Evolutionary conservation across 169 alveolate genomes (phyloP), one percentile per base, ranked within the genome.

Genomic region (Eimeria necatrix): DNA sequence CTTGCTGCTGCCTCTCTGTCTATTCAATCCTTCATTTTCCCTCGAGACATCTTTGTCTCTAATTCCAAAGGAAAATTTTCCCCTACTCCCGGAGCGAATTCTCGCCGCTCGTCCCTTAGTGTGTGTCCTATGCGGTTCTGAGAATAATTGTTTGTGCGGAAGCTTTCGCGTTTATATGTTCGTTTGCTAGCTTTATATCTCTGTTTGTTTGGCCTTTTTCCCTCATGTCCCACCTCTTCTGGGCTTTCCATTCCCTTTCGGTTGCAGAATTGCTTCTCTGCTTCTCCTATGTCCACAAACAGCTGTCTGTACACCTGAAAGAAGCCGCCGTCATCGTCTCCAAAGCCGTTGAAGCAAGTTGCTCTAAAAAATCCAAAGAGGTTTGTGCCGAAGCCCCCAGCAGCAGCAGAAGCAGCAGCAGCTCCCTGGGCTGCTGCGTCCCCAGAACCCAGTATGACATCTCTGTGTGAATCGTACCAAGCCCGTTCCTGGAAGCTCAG

Each of bases 401-500:
- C 41, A 10, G 32, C 78, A 16, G 12, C 78, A 14, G 12, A 10
- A 10, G n/a, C 78, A 14, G n/a, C 78, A 14, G 78, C 9, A 68
- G 78, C 46, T n/a, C 78, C 78, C 12, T 56, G 22, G 68, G 68
- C 68, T 0, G 68, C 68, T 18, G 59, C 94, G 10, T 41, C 71
- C 24, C 80, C 89, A 3, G 74, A 56, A 7, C 64, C 46, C 59
- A 92, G 76, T 16, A 92, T 92, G 26, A 41, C 51, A 16, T 51
- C 61, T 32, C 88, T 51, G 76, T 92, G 91, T 32, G 90, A 52
- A 60, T 92, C 95, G 71, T 92, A 92, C 95, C 95, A 92, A 51
- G 95, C 84, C 7, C 95, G 70, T 60, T 92, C 95, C 83, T 92
- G 95, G 56, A 20, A 73, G 52, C 41, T 32, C 41, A 32, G 2